These are phyloP conservation scores for Rosa multiflora DNA, from an alignment of 306 rosid genomes.

Conservation along the genomic window DNA sequence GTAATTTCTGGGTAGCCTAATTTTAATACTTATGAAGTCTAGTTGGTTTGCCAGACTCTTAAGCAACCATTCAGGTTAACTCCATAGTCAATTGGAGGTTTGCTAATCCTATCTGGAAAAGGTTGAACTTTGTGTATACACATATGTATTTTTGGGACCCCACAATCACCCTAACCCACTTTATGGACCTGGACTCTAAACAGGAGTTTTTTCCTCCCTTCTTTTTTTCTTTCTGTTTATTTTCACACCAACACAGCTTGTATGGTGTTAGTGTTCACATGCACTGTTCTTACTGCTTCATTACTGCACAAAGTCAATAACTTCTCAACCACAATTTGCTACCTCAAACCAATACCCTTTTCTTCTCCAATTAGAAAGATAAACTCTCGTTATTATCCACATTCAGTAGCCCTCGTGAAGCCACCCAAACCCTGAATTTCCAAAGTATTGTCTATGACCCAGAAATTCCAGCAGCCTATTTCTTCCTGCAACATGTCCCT, in stretches of 20 bases:
- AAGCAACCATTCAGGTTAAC: neutral
- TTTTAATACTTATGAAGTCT: neutral
- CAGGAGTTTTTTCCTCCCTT: neutral
- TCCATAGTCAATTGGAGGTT: constrained; percentile 2
- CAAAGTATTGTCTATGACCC: neutral
- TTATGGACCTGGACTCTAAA: no score
- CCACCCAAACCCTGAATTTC: neutral
- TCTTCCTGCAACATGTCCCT: neutral
- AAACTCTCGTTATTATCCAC: neutral
- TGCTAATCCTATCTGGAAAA: neutral
- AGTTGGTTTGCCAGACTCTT: neutral
- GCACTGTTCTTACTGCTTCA: neutral
- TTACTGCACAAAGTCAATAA: neutral
- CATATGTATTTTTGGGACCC: neutral
- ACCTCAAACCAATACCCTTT: neutral
- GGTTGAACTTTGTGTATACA: neutral
- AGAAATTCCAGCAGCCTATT: neutral
- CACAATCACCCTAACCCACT: no score
- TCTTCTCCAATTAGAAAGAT: neutral
- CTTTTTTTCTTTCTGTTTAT: neutral
- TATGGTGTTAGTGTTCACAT: neutral
- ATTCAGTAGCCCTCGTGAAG: neutral
- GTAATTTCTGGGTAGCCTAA: neutral
- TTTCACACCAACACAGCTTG: neutral
- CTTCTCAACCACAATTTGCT: neutral